Base-by-base conservation (phyloP, 2,329 filamentous ascomycete species). In the Alternaria incomplexa region DNA sequence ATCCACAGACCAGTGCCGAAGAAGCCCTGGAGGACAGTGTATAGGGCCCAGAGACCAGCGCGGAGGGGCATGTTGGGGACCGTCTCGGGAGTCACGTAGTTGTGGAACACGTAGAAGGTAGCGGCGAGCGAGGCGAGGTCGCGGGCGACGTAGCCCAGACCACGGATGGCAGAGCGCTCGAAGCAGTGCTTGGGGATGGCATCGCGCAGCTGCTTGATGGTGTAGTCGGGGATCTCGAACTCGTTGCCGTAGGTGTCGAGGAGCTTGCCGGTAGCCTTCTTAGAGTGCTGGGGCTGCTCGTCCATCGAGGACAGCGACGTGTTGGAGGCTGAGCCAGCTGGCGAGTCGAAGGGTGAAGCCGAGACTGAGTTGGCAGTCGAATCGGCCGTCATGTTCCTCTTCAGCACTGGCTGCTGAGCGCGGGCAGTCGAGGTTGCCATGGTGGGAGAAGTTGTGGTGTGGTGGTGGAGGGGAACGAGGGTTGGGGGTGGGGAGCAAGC, bases 141-240 rank as follows among this genome's bases (percentile, higher is more conserved):
- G 66, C 95, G 90, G 76, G 89, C 87, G 74, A 98, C 94, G 82
- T 98, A 98, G 76, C 80, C 83, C 78, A 97, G 85, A 70, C 94
- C 91, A 69, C 84, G 89, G 69, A 88, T 79, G 65, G 88, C 92
- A 50, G 93, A 97, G 65, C 96, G 91, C 85, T 97, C 87, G 82
- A 91, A 98, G 88, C 96, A 99, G 87, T 97, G 96, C 83, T 94
- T 93, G 69, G 96, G 96, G 72, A 99, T 99, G 80, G 96, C 96
- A 83, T 97, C 92, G 77, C 93, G 91, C 79, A 99, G 95, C 79
- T 99, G 89, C 86, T 97, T 97, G 87, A 99, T 97, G 79, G 93
- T 97, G 85, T 91, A 99, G 83, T 98, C 91, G 71, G 96, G 96
- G 61, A 97, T 87, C 81, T 93, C 86, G 85, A 99, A 99, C 77